Conservation (phyloP, 2,329 filamentous ascomycete species). For the Trichocomaceae sp. region DNA sequence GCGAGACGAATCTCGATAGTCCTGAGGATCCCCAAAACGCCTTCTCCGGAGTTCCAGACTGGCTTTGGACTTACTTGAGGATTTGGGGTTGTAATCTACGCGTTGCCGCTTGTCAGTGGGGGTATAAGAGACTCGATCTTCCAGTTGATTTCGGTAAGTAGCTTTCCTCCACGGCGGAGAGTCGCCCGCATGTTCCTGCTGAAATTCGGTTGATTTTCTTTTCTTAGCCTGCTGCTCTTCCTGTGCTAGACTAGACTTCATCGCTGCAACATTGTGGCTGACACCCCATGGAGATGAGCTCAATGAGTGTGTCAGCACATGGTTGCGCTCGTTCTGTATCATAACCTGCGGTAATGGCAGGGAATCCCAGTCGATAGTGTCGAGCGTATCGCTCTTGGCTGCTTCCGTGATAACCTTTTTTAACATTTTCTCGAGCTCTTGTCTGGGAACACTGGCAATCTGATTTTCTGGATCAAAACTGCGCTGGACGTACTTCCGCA, state of each 20-base stretch:
- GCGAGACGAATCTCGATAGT: constrained; percentile 32
- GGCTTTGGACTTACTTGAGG: constrained; percentile 79
- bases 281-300: constrained; percentile 31
- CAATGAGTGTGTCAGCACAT: constrained; percentile 41
- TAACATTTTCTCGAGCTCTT: constrained; percentile 76
- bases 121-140: constrained; percentile 67
- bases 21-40: constrained; percentile 62
- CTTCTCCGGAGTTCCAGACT: constrained; percentile 81
- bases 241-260: constrained; percentile 20
- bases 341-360: constrained; percentile 81
- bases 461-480: constrained; percentile 73
- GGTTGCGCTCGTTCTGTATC: constrained; percentile 62
- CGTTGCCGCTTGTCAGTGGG: constrained; percentile 46
- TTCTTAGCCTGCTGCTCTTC: constrained; percentile 55
- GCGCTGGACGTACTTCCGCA: constrained; percentile 81
- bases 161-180: constrained; percentile 69
- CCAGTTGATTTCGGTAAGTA: constrained; percentile 56
- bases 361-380: constrained; percentile 71
- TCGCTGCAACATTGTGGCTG: constrained; percentile 17
- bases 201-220: constrained; percentile 68
- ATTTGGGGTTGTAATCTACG: constrained; percentile 45
- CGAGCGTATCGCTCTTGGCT: constrained; percentile 65
- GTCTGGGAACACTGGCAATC: constrained; percentile 53
- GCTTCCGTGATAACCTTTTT: constrained; percentile 79
- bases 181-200: constrained; percentile 45